phyloP scores from a whole-genome alignment of 2,329 filamentous ascomycete species.

The Mycocentrospora acerina region DNA sequence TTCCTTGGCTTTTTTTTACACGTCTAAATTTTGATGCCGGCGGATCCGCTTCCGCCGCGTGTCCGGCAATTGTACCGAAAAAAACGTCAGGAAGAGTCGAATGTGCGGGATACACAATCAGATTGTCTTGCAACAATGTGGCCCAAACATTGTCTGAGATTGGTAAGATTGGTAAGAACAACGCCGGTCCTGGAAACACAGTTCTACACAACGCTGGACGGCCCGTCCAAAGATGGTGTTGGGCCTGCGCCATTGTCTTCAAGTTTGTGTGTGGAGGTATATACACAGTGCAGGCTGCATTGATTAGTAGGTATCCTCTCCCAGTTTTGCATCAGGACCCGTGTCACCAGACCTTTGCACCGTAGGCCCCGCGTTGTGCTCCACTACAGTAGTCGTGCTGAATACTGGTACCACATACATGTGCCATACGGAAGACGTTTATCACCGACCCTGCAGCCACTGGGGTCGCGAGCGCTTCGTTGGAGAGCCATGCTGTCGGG shows the following conservation, averaged over 20 bases:
- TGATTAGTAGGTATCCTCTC: not conserved
- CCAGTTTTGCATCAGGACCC: not conserved
- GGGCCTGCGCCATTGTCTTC: not conserved
- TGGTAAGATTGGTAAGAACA: slow-evolving; percentile 1
- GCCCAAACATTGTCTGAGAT: slow-evolving; percentile 4
- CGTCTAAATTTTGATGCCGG: not conserved
- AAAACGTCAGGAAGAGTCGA: not conserved
- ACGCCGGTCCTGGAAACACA: not conserved
- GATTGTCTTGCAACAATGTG: slow-evolving; percentile 7
- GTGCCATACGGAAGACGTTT: slow-evolving; percentile 37
- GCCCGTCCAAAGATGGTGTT: not conserved
- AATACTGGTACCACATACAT: slow-evolving; percentile 13
- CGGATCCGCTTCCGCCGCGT: not conserved
- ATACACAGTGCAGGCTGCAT: not conserved
- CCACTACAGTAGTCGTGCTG: no score
- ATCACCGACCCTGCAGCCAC: slow-evolving; percentile 31
- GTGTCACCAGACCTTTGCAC: no score
- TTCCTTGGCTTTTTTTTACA: not conserved
- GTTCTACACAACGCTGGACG: not conserved
- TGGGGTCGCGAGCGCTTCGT: slow-evolving; percentile 33
- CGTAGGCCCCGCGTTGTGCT: no score
- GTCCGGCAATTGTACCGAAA: not conserved
- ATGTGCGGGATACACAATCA: slow-evolving; percentile 1
- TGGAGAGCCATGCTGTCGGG: slow-evolving; percentile 33
- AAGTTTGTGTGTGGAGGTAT: not conserved